Evolutionary conservation across 257 asterid genomes (phyloP), one percentile per base, ranked within the genome.

Genomic region (Solanum rostratum): DNA sequence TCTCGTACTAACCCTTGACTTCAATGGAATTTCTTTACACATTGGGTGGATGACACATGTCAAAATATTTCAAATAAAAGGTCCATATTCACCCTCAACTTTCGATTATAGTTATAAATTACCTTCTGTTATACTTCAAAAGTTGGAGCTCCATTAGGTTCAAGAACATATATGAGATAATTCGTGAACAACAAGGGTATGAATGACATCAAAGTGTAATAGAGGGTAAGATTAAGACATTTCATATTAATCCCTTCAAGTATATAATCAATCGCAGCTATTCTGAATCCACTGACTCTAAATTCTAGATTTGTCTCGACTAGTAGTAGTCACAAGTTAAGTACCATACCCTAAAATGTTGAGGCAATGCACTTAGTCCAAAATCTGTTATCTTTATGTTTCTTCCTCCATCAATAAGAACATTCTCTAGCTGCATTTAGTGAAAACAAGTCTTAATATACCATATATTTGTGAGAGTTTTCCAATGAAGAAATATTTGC

Each of bases 331-430:
- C 43, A 46, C 22, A 5, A 27, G 62, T 49, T 16, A 29, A 50
- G 82, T 10, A 30, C 43, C 83, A 53, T 92, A 97, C 99, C 97
- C 96, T 93, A 8, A 93, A 88, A 91, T 97, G 98, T 84, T 97
- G 97, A 80, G 99, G 99, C 82, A 97, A 90, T 49, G 99, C 99
- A 89, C 99, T 94, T 87, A 97, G 96, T 80, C 99, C 99, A 69
- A 97, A 97, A 90, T 97, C 99, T 33, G 98, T 76, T 59, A 97
- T 89, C 92, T 95, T 97, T 69, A 94, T 86, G 83, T 85, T 90
- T 80, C 97, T 95, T 12, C 84, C 89, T 33, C 92, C 91, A 88
- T 97, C 98, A 68, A 94, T 84, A 80, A 97, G 88, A 85, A 97
- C 97, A 57, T 97, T 97, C 87, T 97, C 99, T 3, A 93, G 98